phyloP scores from a whole-genome alignment of 257 asterid genomes.

The Fraxinus quadrangulata region DNA sequence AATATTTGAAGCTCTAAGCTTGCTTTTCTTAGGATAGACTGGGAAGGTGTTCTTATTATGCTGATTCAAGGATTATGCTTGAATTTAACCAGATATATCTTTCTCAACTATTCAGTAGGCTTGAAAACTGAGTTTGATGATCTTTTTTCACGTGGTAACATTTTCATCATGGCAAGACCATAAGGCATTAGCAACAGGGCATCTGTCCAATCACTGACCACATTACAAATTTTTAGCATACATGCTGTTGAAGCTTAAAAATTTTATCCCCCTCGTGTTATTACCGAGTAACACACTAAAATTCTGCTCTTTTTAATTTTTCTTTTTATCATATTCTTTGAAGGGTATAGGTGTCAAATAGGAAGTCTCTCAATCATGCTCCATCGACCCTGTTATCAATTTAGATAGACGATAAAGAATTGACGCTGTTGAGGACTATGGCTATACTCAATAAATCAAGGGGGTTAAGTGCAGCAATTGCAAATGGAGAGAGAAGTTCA shows the following conservation, averaged over 20 bases:
- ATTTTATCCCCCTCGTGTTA: background rate
- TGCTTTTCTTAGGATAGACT: background rate
- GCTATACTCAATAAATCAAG: background rate
- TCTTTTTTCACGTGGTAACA: background rate
- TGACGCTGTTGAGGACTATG: background rate
- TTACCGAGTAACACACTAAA: background rate
- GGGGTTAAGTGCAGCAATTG: background rate
- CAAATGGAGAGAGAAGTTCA: background rate
- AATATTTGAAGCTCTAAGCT: background rate
- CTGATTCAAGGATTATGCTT: background rate
- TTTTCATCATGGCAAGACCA: conserved; percentile 1
- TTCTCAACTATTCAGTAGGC: background rate
- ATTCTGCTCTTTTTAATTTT: background rate
- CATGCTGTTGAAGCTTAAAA: background rate
- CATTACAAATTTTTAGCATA: background rate
- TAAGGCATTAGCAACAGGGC: background rate
- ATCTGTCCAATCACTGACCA: background rate
- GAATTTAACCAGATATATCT: background rate
- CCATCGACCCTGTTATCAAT: background rate
- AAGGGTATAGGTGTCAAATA: background rate
- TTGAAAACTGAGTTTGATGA: background rate
- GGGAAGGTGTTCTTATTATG: background rate
- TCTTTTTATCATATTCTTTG: background rate
- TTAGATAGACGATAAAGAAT: background rate
- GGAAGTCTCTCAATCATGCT: background rate